phyloP scores from a whole-genome alignment of 2,329 filamentous ascomycete genomes.

The Esteya vermicola region DNA sequence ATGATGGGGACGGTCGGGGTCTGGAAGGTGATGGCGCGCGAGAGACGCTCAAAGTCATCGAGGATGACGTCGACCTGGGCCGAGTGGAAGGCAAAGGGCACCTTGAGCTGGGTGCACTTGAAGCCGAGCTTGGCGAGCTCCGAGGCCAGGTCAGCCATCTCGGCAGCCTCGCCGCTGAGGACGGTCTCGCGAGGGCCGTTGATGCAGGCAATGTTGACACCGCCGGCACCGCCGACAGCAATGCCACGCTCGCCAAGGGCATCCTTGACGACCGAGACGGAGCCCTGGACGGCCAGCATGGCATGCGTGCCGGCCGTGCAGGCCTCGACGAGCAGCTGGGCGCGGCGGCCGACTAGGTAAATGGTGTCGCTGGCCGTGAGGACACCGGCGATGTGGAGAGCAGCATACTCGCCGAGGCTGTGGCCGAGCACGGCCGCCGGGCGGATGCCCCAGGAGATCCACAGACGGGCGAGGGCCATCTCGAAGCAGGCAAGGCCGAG shows the following conservation, averaged over 20 bases:
- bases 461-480: constrained; percentile 41
- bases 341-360: constrained; percentile 55
- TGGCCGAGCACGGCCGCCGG: constrained; percentile 43
- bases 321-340: constrained; percentile 47
- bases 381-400: constrained; percentile 56
- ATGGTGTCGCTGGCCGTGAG: constrained; percentile 58
- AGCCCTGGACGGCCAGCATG: constrained; percentile 35
- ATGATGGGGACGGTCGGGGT: constrained; percentile 44
- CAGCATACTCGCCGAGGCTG: constrained; percentile 61
- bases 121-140: constrained; percentile 17
- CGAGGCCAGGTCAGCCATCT: constrained; percentile 29
- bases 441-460: constrained; percentile 39
- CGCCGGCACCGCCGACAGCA: constrained; percentile 10
- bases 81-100: constrained; percentile 41
- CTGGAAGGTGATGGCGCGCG: constrained; percentile 22
- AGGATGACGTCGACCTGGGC: constrained; percentile 39
- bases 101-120: constrained; percentile 31
- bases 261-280: constrained; percentile 36
- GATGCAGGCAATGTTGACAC: constrained; percentile 50
- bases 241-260: constrained; percentile 26
- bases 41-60: constrained; percentile 39
- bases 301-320: constrained; percentile 54
- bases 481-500: constrained; percentile 39
- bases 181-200: constrained; percentile 67
- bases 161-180: constrained; percentile 32